Percentiles rank a stretch among this genome's conserved stretches.
Conservation (phyloP, 1,284 basidiomycete species). For the Apiotrichum sp. region DNA sequence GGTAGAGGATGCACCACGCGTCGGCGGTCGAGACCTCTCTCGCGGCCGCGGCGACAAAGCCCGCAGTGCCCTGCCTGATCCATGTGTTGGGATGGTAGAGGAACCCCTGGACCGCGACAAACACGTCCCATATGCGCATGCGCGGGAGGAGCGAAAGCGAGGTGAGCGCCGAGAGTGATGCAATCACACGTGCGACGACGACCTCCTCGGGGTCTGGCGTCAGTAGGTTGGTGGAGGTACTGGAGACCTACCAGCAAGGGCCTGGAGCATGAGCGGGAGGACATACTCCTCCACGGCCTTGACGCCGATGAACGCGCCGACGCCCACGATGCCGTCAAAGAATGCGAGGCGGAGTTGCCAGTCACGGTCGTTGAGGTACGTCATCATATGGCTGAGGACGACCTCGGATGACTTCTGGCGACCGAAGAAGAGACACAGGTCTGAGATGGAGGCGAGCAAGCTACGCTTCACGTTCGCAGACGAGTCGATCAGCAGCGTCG, state of each 20-base stretch:
- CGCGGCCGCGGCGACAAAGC: conserved; percentile 78
- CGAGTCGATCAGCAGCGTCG: conserved; percentile 57
- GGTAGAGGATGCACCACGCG: conserved; percentile 94
- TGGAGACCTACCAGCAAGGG: conserved; percentile 69
- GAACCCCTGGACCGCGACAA: conserved; percentile 78
- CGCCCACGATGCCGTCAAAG: conserved; percentile 90
- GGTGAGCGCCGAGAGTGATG: conserved; percentile 74
- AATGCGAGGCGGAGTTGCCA: conserved; percentile 88
- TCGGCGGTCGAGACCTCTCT: conserved; percentile 74
- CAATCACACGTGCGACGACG: conserved; percentile 81
- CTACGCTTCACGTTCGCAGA: conserved; percentile 54
- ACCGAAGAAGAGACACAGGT: conserved; percentile 88
- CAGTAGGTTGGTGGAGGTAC: not conserved
- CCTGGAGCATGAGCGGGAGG: conserved; percentile 88
- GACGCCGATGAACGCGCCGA: conserved; percentile 85
- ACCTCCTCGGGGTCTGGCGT: conserved; percentile 82
- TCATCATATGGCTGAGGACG: conserved; percentile 94
- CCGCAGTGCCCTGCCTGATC: conserved; percentile 86
- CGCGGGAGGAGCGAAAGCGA: conserved; percentile 82
- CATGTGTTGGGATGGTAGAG: conserved; percentile 94
- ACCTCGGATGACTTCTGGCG: conserved; percentile 90
- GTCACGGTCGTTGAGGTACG: conserved; percentile 92
- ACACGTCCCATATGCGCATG: conserved; percentile 88
- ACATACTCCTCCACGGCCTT: conserved; percentile 69
- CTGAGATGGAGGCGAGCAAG: conserved; percentile 67